Conservation (phyloP, 2,329 filamentous ascomycete species). For the Colletotrichum orbiculare region DNA sequence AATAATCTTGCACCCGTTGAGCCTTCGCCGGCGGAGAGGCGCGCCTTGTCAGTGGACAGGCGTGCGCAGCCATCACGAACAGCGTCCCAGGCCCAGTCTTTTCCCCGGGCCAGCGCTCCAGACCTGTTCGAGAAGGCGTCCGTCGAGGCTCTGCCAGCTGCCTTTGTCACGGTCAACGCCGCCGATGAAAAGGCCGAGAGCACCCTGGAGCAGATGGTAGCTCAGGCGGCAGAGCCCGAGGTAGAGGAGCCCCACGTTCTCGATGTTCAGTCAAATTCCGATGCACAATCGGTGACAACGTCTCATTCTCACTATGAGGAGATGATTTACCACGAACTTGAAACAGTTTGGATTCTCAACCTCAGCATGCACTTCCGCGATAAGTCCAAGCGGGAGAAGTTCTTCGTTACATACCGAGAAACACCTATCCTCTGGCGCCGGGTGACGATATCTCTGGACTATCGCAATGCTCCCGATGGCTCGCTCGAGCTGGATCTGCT, state of each 20-base stretch:
- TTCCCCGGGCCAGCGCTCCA: conserved; percentile 61
- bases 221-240: conserved; percentile 28
- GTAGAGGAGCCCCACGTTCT: conserved; percentile 35
- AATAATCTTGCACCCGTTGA: conserved; percentile 76
- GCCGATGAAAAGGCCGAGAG: conserved; percentile 47
- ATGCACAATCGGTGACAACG: conserved; percentile 61
- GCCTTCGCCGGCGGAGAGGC: conserved; percentile 72
- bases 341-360: conserved; percentile 93
- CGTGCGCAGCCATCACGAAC: conserved; percentile 51
- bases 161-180: conserved; percentile 46
- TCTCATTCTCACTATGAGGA: conserved; percentile 64
- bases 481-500: conserved; percentile 89
- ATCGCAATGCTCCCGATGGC: conserved; percentile 80
- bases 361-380: conserved; percentile 98
- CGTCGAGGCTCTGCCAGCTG: conserved; percentile 40
- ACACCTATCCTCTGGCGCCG: conserved; percentile 83
- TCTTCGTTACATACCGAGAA: conserved; percentile 94
- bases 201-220: conserved; percentile 36
- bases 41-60: conserved; percentile 75
- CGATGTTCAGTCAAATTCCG: conserved; percentile 49
- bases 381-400: conserved; percentile 92
- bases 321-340: conserved; percentile 82
- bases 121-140: conserved; percentile 51
- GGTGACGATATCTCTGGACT: conserved; percentile 94
- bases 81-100: conserved; percentile 47